Conservation (phyloP, 169 alveolate species). For the Cystoisospora suis region DNA sequence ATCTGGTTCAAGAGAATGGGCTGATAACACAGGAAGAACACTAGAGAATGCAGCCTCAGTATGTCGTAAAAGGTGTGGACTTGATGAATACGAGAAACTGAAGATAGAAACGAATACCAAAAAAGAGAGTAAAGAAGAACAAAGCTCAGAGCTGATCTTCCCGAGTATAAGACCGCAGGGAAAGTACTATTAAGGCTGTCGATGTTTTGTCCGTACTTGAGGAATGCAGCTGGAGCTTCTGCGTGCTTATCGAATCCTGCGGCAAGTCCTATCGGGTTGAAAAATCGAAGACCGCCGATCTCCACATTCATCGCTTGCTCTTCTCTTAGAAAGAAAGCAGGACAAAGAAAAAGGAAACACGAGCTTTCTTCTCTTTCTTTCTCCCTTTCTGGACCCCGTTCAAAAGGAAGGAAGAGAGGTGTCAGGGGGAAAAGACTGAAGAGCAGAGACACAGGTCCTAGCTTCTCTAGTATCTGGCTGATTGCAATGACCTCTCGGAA, state of each 20-base stretch:
- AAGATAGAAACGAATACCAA: background rate
- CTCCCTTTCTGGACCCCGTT: no score
- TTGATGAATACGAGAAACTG: no score
- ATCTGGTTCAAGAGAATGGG: no score
- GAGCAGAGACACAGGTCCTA: no score
- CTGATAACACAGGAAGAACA: no score
- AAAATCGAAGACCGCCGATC: slow-evolving; percentile 59
- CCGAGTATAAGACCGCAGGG: background rate
- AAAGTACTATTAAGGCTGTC: background rate
- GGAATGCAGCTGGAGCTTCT: slow-evolving; percentile 74
- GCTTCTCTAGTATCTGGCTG: no score
- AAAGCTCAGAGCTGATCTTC: background rate
- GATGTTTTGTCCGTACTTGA: slow-evolving; percentile 47
- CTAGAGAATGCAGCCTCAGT: no score
- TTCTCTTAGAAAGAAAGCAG: slow-evolving; percentile 1
- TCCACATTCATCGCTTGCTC: slow-evolving; percentile 48
- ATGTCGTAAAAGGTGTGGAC: no score
- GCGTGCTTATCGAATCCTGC: slow-evolving; percentile 89
- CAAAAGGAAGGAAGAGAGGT: no score
- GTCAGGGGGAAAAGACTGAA: no score
- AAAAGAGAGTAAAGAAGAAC: background rate
- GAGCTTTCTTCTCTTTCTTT: background rate
- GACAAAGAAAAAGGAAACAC: background rate
- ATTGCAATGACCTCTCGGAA: no score
- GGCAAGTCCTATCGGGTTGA: slow-evolving; percentile 81